Evolutionary conservation across 106 monocot genomes (phyloP), one percentile per base, ranked within the genome.

Genomic region (Dioscorea alata): DNA sequence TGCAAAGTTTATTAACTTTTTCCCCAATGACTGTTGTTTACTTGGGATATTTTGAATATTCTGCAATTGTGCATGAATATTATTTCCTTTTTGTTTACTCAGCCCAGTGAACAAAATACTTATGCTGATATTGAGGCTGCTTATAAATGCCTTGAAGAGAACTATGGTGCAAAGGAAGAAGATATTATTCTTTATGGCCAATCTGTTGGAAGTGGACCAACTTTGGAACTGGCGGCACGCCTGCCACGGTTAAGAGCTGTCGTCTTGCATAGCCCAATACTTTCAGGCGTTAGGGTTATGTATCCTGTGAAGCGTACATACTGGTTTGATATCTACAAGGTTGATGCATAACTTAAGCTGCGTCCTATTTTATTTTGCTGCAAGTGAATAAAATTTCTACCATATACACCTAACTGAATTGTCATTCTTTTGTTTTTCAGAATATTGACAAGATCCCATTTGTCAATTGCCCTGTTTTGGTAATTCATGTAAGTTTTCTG

Each of bases 321-420:
- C 16, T 82, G 82, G 82, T 82, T 82, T 72, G 82, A 82, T 33
- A 82, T 82, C 48, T 82, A 82, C 73, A 82, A 82, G 82, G 82
- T 82, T 50, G 54, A 52, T 66, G 71, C 10, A 32, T 56, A 15
- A 21, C 67, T 59, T 42, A 18, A 65, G 51, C 17, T 49, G 21
- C 33, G 59, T 51, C 2, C 16, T 32, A 48, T 49, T 24, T 68
- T 23, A 4, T 32, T 20, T 2, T 59, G 19, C 23, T 59, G 19
- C 7, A 59, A 20, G 23, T 22, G n/a, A 23, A 22, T 4, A 23
- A 31, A 2, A 9, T 23, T 33, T 23, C 28, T 16, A 33, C 51
- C 42, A 4, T 14, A 34, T 48, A 4, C 28, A 7, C 7, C 20
- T 64, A 20, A 51, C 68, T 56, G 21, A 16, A 4, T 42, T 69